Percentiles rank a stretch among this genome's conserved stretches.
These are phyloP conservation scores for Trametes versicolor DNA, from an alignment of 1,284 basidiomycete genomes.

Conservation along the genomic window DNA sequence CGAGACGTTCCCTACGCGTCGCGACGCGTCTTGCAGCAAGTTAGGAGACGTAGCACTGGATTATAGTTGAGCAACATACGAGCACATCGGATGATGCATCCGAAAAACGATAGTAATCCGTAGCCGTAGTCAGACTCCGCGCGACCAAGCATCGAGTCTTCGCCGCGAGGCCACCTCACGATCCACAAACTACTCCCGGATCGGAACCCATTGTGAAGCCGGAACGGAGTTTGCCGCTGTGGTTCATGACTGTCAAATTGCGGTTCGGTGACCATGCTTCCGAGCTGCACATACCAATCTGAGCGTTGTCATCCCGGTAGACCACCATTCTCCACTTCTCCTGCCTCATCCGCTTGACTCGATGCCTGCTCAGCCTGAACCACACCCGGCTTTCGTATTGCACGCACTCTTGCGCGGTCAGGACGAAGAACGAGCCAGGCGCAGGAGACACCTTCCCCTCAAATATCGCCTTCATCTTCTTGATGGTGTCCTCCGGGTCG, in stretches of 20 bases:
- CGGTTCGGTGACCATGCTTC: neutral
- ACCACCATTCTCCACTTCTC: slow-evolving; percentile 26
- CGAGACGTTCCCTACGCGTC: too few species aligned
- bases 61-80: too few species aligned
- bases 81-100: too few species aligned
- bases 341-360: slow-evolving; percentile 29
- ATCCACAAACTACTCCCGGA: too few species aligned
- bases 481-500: slow-evolving; percentile 9
- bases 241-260: neutral
- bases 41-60: too few species aligned
- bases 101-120: too few species aligned
- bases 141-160: too few species aligned
- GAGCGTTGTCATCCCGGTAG: slow-evolving; percentile 15
- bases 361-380: slow-evolving; percentile 42
- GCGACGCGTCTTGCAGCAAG: too few species aligned
- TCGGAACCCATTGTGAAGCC: too few species aligned
- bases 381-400: slow-evolving; percentile 32
- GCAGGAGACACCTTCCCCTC: slow-evolving; percentile 26
- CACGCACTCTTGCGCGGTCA: slow-evolving; percentile 37
- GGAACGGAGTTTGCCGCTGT: too few species aligned
- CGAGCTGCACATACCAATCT: slow-evolving; percentile 7
- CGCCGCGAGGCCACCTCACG: too few species aligned
- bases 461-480: slow-evolving; percentile 18
- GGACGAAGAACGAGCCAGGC: slow-evolving; percentile 32
- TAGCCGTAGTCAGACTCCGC: too few species aligned